Base-by-base conservation (phyloP, 495 filamentous ascomycete genomes). In the Penicillium pulvis region DNA sequence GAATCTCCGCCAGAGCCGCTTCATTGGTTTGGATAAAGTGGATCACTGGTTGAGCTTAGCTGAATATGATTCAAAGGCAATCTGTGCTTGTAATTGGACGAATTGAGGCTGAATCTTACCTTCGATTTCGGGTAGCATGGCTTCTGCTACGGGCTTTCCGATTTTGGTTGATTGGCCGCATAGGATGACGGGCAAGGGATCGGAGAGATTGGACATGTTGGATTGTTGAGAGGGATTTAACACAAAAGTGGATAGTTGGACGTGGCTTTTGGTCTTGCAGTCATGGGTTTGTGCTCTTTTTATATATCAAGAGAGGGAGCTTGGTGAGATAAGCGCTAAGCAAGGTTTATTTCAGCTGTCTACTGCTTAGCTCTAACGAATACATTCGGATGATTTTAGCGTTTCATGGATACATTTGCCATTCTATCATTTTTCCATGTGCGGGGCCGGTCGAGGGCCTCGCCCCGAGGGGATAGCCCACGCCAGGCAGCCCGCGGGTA, bases 51-150 rank as follows among this genome's bases (percentile, higher is more conserved):
- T 50, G 1, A 11, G 35, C 7, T 41, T 56, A 60, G 39, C 31
- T 11, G 8, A 23, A 23, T 54, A 5, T n/a, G 23, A 7, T 28
- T 39, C 23, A 39, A 23, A 45, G 8, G 6, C 26, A 4, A 23
- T 26, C 26, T 26, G 24, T 16, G 6, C 4, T 23, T 47, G 19
- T 6, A 20, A 7, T n/a, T 43, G n/a, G 6, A 5, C 16, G 14
- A 36, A 3, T 43, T 33, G 39, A 16, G 14, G 35, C 26, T 17
- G 16, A 20, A 20, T 28, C 42, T 33, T 49, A 72, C 69, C 69
- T 66, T 72, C 69, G 39, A 62, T 62, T 53, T 70, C 67, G 28
- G 69, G 69, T n/a, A 55, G 56, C 3, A 71, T 50, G n/a, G 64
- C 55, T 44, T 65, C 56, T 20, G 64, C 54, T 16, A 64, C 59